phyloP scores from a whole-genome alignment of 1,284 basidiomycete species.

The Cryptococcus sp. region DNA sequence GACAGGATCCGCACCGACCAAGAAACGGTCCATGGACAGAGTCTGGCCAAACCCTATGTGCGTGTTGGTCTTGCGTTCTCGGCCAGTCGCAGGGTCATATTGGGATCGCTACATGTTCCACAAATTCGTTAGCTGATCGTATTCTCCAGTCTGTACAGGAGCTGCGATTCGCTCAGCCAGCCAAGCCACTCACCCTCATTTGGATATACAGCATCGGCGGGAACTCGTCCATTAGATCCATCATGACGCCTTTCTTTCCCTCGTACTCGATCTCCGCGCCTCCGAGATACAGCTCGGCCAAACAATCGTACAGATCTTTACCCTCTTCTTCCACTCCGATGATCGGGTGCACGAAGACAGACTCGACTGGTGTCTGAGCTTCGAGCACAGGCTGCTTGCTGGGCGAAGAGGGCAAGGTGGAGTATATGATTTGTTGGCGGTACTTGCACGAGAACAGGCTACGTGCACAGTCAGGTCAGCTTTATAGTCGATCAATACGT shows the following conservation, averaged over 20 bases:
- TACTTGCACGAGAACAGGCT: slow-evolving; percentile 88
- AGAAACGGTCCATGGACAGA: slow-evolving; percentile 88
- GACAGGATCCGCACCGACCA: slow-evolving; percentile 69
- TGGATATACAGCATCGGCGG: slow-evolving; percentile 94
- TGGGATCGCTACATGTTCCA: slow-evolving; percentile 73
- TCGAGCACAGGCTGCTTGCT: slow-evolving; percentile 55
- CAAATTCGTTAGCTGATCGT: background rate
- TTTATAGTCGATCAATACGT: background rate
- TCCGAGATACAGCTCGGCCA: slow-evolving; percentile 83
- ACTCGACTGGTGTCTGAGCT: slow-evolving; percentile 66
- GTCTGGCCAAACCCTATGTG: slow-evolving; percentile 88
- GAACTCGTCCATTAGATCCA: slow-evolving; percentile 80
- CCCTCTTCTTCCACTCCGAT: slow-evolving; percentile 86
- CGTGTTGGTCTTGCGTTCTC: slow-evolving; percentile 93
- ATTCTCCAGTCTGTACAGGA: background rate
- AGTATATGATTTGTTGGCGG: slow-evolving; percentile 68
- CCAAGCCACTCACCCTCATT: slow-evolving; percentile 66
- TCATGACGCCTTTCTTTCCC: slow-evolving; percentile 81
- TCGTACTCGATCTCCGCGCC: slow-evolving; percentile 82
- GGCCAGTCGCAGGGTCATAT: slow-evolving; percentile 69
- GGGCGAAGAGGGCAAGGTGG: slow-evolving; percentile 27
- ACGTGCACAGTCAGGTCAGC: slow-evolving; percentile 5
- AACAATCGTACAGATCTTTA: slow-evolving; percentile 85
- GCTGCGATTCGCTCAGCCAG: background rate
- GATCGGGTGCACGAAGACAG: slow-evolving; percentile 89